Evolutionary conservation across 164 flowering plant species (phyloP).

Genomic region (Dillenia suffruticosa): DNA sequence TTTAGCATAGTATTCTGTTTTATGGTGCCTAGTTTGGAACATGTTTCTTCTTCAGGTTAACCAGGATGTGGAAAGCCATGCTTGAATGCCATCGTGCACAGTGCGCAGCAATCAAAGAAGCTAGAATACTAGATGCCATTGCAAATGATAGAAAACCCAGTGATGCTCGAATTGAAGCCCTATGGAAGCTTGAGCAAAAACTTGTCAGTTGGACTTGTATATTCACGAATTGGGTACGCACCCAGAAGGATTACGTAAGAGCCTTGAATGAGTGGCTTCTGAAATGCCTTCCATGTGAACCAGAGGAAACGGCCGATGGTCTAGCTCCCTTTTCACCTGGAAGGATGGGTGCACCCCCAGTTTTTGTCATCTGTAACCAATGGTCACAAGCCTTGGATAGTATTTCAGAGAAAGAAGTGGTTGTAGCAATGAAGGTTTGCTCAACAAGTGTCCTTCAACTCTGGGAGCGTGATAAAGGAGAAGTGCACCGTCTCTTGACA

Average conservation of each 20-base stretch:
- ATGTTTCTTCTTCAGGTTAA: slow-evolving; percentile 30
- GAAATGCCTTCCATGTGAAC: slow-evolving; percentile 54
- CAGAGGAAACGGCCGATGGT: slow-evolving; percentile 70
- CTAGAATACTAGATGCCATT: slow-evolving; percentile 43
- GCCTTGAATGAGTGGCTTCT: slow-evolving; percentile 61
- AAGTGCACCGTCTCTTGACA: slow-evolving; percentile 36
- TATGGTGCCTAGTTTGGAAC: too few relatives aligned
- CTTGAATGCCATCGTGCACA: slow-evolving; percentile 67
- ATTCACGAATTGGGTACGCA: slow-evolving; percentile 52
- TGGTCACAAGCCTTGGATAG: slow-evolving; percentile 61
- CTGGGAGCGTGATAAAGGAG: slow-evolving; percentile 53
- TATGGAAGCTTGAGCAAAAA: slow-evolving; percentile 46
- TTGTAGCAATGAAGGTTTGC: slow-evolving; percentile 47
- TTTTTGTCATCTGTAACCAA: slow-evolving; percentile 60
- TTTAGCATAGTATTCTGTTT: too few relatives aligned
- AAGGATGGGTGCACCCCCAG: slow-evolving; percentile 63
- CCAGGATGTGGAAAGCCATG: slow-evolving; percentile 69
- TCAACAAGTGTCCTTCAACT: slow-evolving; percentile 41
- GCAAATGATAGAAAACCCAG: slow-evolving; percentile 37
- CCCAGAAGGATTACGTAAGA: slow-evolving; percentile 52
- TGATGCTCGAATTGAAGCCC: slow-evolving; percentile 46
- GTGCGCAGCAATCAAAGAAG: slow-evolving; percentile 46
- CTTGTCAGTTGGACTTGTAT: slow-evolving; percentile 48
- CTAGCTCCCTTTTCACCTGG: slow-evolving; percentile 67
- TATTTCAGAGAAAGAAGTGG: slow-evolving; percentile 59